Evolutionary conservation across 2,329 filamentous ascomycete species (phyloP).

Genomic region (Emergomyces africanus): DNA sequence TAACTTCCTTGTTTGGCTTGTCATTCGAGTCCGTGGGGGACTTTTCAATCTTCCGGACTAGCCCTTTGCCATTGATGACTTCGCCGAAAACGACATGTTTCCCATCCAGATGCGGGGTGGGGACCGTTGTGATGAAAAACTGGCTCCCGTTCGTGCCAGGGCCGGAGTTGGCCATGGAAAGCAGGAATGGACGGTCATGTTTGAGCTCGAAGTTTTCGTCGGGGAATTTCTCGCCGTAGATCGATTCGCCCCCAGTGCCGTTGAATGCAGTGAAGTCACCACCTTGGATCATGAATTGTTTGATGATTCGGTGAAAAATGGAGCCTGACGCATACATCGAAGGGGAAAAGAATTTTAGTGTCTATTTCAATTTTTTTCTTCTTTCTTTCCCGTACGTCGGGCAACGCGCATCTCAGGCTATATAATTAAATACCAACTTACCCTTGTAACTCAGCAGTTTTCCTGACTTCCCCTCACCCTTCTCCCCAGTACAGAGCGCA

Average conservation of each 20-base stretch:
- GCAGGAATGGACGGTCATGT: conserved; percentile 83
- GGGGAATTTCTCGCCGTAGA: conserved; percentile 94
- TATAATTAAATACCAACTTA: conserved; percentile 12
- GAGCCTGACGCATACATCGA: conserved; percentile 42
- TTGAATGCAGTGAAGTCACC: conserved; percentile 94
- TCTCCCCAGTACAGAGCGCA: conserved; percentile 65
- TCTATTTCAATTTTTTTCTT: background rate
- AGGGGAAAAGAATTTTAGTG: background rate
- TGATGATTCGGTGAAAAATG: conserved; percentile 91
- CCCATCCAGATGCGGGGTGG: conserved; percentile 85
- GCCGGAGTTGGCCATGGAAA: conserved; percentile 97
- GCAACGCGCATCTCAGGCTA: too few species aligned
- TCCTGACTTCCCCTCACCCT: conserved; percentile 68
- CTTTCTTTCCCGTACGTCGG: too few species aligned
- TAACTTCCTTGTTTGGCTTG: conserved; percentile 61
- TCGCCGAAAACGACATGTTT: conserved; percentile 98
- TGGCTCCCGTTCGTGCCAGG: conserved; percentile 93
- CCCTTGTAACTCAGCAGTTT: conserved; percentile 85
- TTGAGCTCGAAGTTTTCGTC: conserved; percentile 91
- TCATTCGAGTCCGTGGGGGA: conserved; percentile 59
- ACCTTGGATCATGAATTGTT: conserved; percentile 97
- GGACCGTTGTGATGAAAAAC: conserved; percentile 94
- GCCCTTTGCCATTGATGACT: conserved; percentile 81
- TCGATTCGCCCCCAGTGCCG: conserved; percentile 90
- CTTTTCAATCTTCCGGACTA: conserved; percentile 85